Base-by-base conservation (phyloP, 179 eudicot species). In the Drosera spatulata region DNA sequence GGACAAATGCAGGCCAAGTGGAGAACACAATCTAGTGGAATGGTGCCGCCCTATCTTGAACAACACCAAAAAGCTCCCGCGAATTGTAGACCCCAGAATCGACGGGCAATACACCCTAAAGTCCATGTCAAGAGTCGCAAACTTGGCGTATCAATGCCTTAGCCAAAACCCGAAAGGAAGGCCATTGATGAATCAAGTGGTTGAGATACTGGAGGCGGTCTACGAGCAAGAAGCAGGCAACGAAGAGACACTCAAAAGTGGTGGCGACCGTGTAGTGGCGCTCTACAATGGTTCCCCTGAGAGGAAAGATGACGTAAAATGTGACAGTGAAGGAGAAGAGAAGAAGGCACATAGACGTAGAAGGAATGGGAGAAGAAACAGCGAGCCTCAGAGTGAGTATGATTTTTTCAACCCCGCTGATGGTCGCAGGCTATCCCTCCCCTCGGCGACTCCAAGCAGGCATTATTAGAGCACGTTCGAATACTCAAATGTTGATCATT, bases 161-260 rank as follows among this genome's bases (percentile, higher is more conserved):
- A 88, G 96, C 76, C 87, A 83, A 67, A 93, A 89, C 70, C 96
- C 99, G 0, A 93, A 86, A 71, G 90, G 93, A 38, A 77, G 99
- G 67, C 99, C 99, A 3, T 60, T 67, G 7, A 88, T 93, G 99
- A 86, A 79, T 63, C 95, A 86, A 60, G 96, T 84, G 22, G 95
- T 93, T 4, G 99, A 89, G 61, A 73, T 85, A 55, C 86, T 93
- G 13, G 95, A 81, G 71, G 70, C 81, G 15, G 71, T 89, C 56
- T 81, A 82, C 64, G 69, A 70, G 10, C 82, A 72, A 53, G 86
- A 85, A 42, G 69, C 49, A 46, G 66, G 67, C 64, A 77, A 68
- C 39, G 87, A 78, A 77, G 85, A 69, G 66, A 66, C 67, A 50
- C 53, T 75, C 15, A 70, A 67, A 55, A 75, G 63, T 59, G 84